Evolutionary conservation across 495 filamentous ascomycete genomes (phyloP).

Genomic region (Parmelia sp.): DNA sequence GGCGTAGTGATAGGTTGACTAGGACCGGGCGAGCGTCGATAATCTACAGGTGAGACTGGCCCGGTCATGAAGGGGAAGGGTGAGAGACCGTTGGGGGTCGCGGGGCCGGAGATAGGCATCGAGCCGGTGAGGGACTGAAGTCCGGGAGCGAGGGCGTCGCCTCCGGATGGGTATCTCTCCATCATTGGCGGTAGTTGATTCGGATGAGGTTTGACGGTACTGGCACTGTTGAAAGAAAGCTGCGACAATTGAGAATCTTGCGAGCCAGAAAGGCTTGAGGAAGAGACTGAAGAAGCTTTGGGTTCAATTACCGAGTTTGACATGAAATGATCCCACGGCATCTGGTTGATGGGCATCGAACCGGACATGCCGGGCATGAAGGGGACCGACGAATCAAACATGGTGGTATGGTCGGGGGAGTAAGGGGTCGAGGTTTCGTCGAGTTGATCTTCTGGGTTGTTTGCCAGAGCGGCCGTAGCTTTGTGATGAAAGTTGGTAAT

Average conservation of each 20-base stretch:
- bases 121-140: slow-evolving; percentile 65
- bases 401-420: slow-evolving; percentile 59
- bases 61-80: slow-evolving; percentile 70
- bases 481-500: slow-evolving; percentile 98
- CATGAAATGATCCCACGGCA: slow-evolving; percentile 84
- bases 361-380: slow-evolving; percentile 70
- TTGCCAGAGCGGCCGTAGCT: slow-evolving; percentile 76
- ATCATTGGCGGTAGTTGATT: slow-evolving; percentile 60
- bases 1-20: slow-evolving; percentile 58
- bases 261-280: slow-evolving; percentile 53
- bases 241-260: slow-evolving; percentile 59
- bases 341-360: slow-evolving; percentile 74
- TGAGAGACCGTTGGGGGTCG: slow-evolving; percentile 74
- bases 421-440: slow-evolving; percentile 66
- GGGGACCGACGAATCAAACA: slow-evolving; percentile 63
- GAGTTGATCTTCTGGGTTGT: slow-evolving; percentile 58
- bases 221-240: slow-evolving; percentile 48
- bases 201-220: slow-evolving; percentile 47
- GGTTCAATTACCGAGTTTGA: slow-evolving; percentile 54
- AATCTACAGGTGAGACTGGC: slow-evolving; percentile 64
- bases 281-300: slow-evolving; percentile 64
- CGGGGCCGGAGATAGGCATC: slow-evolving; percentile 60
- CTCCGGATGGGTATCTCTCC: slow-evolving; percentile 53
- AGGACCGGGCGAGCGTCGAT: slow-evolving; percentile 60
- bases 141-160: slow-evolving; percentile 53